These are phyloP conservation scores for Russula griseocarnosa DNA, from an alignment of 768 basidiomycete genomes.

Conservation along the genomic window DNA sequence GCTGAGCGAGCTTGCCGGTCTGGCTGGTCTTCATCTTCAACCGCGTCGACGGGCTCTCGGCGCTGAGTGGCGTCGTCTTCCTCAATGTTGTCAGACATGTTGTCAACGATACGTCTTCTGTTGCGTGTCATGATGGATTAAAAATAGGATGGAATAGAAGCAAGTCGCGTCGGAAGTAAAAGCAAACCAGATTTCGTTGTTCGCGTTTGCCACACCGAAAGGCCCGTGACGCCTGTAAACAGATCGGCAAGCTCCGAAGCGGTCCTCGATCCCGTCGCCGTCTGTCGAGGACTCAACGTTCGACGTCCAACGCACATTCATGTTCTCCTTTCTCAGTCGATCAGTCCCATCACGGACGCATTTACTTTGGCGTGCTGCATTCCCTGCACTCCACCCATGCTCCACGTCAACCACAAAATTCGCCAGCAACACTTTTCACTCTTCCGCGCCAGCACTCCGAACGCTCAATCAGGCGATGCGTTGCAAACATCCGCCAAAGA, in stretches of 20 bases:
- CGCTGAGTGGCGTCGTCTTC: constrained; percentile 44
- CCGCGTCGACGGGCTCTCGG: constrained; percentile 41
- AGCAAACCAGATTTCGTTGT: background rate
- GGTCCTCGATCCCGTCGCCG: background rate
- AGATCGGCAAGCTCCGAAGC: constrained; percentile 16
- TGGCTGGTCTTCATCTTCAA: constrained; percentile 38
- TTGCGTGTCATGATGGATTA: constrained; percentile 40
- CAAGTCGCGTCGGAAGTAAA: background rate
- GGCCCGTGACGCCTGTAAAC: background rate
- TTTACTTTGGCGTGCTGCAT: constrained; percentile 12
- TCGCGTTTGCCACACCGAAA: background rate
- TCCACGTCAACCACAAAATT: constrained; percentile 29
- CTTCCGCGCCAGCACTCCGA: constrained; percentile 50
- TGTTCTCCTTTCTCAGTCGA: constrained; percentile 20
- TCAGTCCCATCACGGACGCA: constrained; percentile 10
- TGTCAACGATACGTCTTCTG: constrained; percentile 41
- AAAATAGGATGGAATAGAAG: background rate
- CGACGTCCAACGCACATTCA: no score
- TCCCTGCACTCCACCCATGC: constrained; percentile 22
- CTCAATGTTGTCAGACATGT: constrained; percentile 56
- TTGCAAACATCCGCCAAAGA: constrained; percentile 53
- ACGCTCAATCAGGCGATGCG: constrained; percentile 89
- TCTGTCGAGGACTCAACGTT: no score
- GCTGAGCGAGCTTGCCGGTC: constrained; percentile 36
- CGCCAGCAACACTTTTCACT: constrained; percentile 58